Conservation (phyloP, 495 filamentous ascomycete genomes). For the Elasticomyces elasticus region DNA sequence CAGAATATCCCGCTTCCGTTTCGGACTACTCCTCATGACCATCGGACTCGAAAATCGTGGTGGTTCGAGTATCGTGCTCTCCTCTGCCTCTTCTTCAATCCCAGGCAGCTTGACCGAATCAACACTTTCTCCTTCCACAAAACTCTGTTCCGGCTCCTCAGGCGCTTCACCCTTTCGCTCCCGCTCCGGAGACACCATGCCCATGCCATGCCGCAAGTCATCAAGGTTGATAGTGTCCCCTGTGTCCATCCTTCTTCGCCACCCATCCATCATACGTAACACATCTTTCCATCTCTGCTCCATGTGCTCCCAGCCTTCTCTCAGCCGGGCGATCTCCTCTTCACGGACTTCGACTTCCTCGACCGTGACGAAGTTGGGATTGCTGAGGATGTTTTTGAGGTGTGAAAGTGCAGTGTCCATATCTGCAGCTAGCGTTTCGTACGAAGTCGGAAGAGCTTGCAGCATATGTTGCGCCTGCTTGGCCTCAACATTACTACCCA, state of each 20-base stretch:
- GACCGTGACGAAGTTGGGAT: slow-evolving; percentile 92
- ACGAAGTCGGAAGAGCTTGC: slow-evolving; percentile 45
- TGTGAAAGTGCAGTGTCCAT: slow-evolving; percentile 68
- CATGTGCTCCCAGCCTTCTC: slow-evolving; percentile 83
- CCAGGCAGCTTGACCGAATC: slow-evolving; percentile 27
- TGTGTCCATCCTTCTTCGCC: slow-evolving; percentile 75
- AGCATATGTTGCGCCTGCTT: slow-evolving; percentile 32
- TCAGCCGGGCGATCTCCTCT: slow-evolving; percentile 72
- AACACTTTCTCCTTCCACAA: slow-evolving; percentile 19
- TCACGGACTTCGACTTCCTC: slow-evolving; percentile 87
- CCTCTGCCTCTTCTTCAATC: neutral
- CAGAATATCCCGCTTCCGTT: slow-evolving; percentile 15
- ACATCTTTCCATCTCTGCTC: slow-evolving; percentile 83
- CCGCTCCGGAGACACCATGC: slow-evolving; percentile 15
- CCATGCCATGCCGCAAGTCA: slow-evolving; percentile 66
- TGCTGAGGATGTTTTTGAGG: slow-evolving; percentile 72
- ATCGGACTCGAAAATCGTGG: neutral
- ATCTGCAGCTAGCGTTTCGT: slow-evolving; percentile 61
- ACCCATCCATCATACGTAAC: slow-evolving; percentile 80
- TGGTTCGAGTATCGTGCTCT: neutral
- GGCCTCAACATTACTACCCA: slow-evolving; percentile 30
- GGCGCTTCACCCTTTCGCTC: neutral
- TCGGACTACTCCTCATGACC: slow-evolving; percentile 9
- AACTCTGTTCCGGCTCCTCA: slow-evolving; percentile 10
- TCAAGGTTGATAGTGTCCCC: slow-evolving; percentile 75